phyloP scores from a whole-genome alignment of 2,329 filamentous ascomycete species.

The Cladorrhinum sp. region DNA sequence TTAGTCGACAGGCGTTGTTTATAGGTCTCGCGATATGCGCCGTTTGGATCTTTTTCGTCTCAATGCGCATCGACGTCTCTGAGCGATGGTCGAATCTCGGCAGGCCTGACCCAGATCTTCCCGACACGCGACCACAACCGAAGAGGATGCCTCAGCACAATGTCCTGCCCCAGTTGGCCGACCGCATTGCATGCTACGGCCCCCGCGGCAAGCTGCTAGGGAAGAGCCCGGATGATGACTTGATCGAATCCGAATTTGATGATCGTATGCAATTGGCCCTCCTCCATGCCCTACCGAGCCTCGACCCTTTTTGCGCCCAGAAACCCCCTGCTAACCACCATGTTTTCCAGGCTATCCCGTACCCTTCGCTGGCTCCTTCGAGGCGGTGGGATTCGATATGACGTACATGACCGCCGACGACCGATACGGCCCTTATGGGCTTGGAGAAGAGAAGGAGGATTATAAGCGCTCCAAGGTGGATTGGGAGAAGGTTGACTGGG shows the following conservation, averaged over 20 bases:
- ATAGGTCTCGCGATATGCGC: slow-evolving; percentile 15
- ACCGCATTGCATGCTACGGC: slow-evolving; percentile 29
- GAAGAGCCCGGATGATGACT: slow-evolving; percentile 29
- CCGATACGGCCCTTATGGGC: slow-evolving; percentile 32
- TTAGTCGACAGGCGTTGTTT: slow-evolving; percentile 20
- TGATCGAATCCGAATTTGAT: slow-evolving; percentile 24
- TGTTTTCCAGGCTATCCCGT: slow-evolving; percentile 29
- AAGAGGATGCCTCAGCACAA: slow-evolving; percentile 26
- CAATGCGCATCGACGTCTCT: slow-evolving; percentile 16
- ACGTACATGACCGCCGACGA: slow-evolving; percentile 33
- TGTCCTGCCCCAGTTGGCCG: slow-evolving; percentile 21
- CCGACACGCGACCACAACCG: slow-evolving; percentile 13
- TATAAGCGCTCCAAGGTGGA: slow-evolving; percentile 31
- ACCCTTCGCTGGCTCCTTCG: slow-evolving; percentile 33
- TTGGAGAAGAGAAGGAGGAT: slow-evolving; percentile 26
- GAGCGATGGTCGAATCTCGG: slow-evolving; percentile 15
- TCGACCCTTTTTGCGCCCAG: no score
- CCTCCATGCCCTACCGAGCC: not conserved
- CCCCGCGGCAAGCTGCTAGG: slow-evolving; percentile 29
- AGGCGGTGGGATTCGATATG: slow-evolving; percentile 29
- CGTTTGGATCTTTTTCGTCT: slow-evolving; percentile 17
- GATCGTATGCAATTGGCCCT: slow-evolving; percentile 18
- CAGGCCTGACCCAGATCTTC: not conserved
- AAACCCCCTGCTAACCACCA: slow-evolving; percentile 9
- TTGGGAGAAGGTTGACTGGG: slow-evolving; percentile 37